These are phyloP conservation scores for Bondarzewia mesenterica DNA, from an alignment of 1,284 basidiomycete species.

Conservation along the genomic window DNA sequence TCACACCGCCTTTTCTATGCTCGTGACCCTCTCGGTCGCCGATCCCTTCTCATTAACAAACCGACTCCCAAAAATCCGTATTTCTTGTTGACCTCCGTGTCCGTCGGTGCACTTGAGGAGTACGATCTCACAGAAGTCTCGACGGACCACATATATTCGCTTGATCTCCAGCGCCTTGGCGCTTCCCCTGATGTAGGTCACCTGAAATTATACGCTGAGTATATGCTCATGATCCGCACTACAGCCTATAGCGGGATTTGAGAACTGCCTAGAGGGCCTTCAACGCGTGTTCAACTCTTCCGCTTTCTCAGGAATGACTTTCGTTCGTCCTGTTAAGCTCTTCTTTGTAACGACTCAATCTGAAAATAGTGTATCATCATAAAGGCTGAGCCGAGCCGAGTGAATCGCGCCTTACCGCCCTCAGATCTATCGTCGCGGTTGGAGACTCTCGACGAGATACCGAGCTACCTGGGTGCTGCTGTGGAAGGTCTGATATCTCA, in stretches of 20 bases:
- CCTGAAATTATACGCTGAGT: conserved; percentile 1
- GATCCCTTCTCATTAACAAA: conserved; percentile 74
- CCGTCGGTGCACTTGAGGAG: conserved; percentile 35
- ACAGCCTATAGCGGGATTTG: conserved; percentile 27
- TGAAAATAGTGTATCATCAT: background rate
- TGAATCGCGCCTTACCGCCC: conserved; percentile 38
- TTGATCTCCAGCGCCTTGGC: conserved; percentile 33
- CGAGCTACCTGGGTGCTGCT: conserved; percentile 33
- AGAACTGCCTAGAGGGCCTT: conserved; percentile 20
- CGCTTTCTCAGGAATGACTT: conserved; percentile 1
- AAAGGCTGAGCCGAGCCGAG: conserved; percentile 36
- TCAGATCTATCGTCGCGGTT: conserved; percentile 27
- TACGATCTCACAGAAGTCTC: conserved; percentile 55
- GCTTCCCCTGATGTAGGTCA: conserved; percentile 4
- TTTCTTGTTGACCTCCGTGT: conserved; percentile 60
- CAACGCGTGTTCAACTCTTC: conserved; percentile 2
- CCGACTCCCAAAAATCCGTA: conserved; percentile 40
- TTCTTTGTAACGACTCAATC: too few relatives aligned
- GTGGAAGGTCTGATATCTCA: conserved; percentile 46
- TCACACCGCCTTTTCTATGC: conserved; percentile 62
- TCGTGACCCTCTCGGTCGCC: conserved; percentile 85
- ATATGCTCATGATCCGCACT: background rate
- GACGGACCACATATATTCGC: conserved; percentile 47
- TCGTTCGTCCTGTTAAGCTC: background rate
- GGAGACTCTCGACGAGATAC: conserved; percentile 33